Base-by-base conservation (phyloP, 2,329 filamentous ascomycete species). In the Penicillium thymicola region DNA sequence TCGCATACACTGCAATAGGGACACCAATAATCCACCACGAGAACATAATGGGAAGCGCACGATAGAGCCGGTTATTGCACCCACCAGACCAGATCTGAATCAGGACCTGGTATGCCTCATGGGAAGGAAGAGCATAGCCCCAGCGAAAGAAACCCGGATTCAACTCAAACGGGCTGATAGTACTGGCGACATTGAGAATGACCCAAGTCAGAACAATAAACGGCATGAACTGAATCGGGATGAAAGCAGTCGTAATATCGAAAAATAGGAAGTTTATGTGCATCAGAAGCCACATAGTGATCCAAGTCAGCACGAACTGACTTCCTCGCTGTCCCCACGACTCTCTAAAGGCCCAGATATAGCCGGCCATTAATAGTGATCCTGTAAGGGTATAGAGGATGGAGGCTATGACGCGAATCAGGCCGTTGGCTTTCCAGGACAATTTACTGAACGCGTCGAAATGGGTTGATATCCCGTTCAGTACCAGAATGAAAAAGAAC, bases 401-500 rank as follows among this genome's bases (percentile, higher is more conserved):
- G 5, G 52, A 51, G 14, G 32, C 18, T 18, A 51, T 37, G 4
- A 10, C 11, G 13, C 52, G 52, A 11, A 55, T 43, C n/a, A 55
- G 38, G 10, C 25, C 38, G 18, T 55, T 55, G 13, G 23, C 2
- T 32, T 43, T 43, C 52, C 52, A 55, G 9, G 46, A 44, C 1
- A 55, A 18, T 30, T 38, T 44, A 2, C 32, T 32, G 23, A 55
- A 55, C 18, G 46, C 7, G 7, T 30, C 64, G 54, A 72, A 70
- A n/a, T 66, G 51, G 5, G 50, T 58, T 48, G 67, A 70, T 38
- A 77, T 67, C n/a, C 72, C 73, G 59, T 78, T 78, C 47, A 77
- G 57, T 16, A 71, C 73, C 55, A 76, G 67, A n/a, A 78, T 65
- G 66, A 76, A 78, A 69, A 78, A 78, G 65, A 78, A 78, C 56